A percentile compares a stretch with the other conserved stretches of the same genome.
Evolutionary conservation across 371 early-diverging fungal genomes (phyloP).

Genomic region (Zancudomyces culisetae): DNA sequence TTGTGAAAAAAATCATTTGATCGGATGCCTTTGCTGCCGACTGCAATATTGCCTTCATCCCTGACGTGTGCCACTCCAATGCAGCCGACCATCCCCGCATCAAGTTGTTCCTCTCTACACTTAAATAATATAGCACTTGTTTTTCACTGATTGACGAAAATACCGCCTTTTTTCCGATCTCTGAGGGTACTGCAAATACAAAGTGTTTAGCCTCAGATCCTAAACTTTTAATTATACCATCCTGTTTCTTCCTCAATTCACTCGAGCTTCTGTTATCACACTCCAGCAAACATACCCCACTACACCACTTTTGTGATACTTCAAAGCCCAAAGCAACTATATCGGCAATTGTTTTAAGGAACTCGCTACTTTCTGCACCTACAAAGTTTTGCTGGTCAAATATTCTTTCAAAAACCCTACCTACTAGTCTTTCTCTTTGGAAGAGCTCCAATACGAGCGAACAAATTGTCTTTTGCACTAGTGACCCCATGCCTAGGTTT

Average conservation of each 20-base stretch:
- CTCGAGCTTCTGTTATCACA: background rate
- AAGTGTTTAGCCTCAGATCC: too few relatives aligned
- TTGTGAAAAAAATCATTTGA: background rate
- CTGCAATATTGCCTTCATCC: background rate
- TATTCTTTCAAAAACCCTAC: background rate
- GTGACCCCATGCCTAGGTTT: background rate
- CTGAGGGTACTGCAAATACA: background rate
- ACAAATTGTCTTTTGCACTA: background rate
- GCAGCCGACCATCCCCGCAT: background rate
- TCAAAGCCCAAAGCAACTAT: conserved; percentile 10
- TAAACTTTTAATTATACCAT: too few relatives aligned
- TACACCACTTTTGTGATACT: conserved; percentile 9
- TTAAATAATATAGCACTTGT: background rate
- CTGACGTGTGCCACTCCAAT: background rate
- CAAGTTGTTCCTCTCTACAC: background rate
- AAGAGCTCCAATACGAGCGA: background rate
- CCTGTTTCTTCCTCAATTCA: background rate
- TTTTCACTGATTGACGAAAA: background rate
- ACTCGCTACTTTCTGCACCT: background rate
- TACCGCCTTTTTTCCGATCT: background rate
- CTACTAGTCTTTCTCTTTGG: background rate
- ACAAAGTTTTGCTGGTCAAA: background rate
- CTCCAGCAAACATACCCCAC: background rate
- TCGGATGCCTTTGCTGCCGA: background rate
- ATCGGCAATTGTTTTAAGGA: conserved; percentile 12